Base-by-base conservation (phyloP, 106 monocot genomes). In the Platanthera zijinensis region DNA sequence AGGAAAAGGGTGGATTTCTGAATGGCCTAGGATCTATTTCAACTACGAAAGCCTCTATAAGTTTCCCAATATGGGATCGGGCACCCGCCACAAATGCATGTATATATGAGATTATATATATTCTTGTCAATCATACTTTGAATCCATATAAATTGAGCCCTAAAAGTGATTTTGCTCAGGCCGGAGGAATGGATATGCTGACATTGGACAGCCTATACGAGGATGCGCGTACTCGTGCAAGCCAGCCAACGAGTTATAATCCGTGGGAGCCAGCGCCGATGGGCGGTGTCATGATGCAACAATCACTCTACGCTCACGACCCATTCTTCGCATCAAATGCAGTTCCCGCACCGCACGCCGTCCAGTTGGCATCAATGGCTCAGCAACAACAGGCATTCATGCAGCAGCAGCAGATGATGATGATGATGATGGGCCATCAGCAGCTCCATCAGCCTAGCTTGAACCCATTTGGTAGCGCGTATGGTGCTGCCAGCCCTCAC, bases 121-220 rank as follows among this genome's bases (percentile, higher is more conserved):
- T 54, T 14, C 54, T 12, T 12, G 12, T 12, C 5, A 54, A 54
- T 10, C 15, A 3, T 54, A 56, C 5, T 11, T 56, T 56, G 56
- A 14, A 56, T 56, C 13, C 56, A 56, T 56, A 5, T 3, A 13
- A 14, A 56, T 56, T 39, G 5, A 14, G 13, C 56, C 56, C 3
- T n/a, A 56, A 56, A 13, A 56, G 5, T 22, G 19, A 63, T 63
- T 19, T 64, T 69, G 0, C 64, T 28, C 84, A 96, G 96, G 95
- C 87, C 73, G 96, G 96, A 39, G 96, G 96, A 5, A 77, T 96
- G 25, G 93, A 96, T 80, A 83, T 83, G 86, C 90, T 96, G 12
- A 89, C 89, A 48, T 54, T 96, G 52, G 96, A 96, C 84, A 90
- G 96, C 82, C 83, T 96, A 78, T 96, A 96, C 52, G 93, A 93